Evolutionary conservation across 225 moss, liverwort and hornwort species (phyloP).

Genomic region (Antitrichia curtipendula): DNA sequence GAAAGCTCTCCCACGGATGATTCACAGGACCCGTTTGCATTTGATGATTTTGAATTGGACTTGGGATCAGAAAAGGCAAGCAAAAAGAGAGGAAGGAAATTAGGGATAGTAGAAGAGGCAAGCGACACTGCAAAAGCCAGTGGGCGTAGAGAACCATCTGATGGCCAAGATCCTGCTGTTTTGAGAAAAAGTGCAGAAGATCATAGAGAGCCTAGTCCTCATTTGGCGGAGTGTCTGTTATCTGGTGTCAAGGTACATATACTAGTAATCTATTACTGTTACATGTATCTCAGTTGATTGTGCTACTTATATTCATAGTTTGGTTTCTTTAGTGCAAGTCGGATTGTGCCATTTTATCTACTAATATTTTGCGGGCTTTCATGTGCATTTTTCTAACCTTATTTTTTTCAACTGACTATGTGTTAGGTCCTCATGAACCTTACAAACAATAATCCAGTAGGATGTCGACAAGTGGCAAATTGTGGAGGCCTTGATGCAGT

Average conservation of each 20-base stretch:
- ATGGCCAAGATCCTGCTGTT: conserved; percentile 13
- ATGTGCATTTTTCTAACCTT: background rate
- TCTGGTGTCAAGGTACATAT: conserved; percentile 85
- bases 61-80: conserved; percentile 18
- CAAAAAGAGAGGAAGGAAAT: conserved; percentile 54
- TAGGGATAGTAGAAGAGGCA: conserved; percentile 35
- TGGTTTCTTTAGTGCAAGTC: background rate
- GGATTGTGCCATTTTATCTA: background rate
- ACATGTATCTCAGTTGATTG: background rate
- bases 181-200: conserved; percentile 9
- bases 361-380: background rate
- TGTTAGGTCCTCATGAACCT: conserved; percentile 95
- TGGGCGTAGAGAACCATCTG: conserved; percentile 20
- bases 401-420: background rate
- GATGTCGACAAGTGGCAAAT: conserved; percentile 89
- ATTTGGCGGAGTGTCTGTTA: conserved; percentile 71
- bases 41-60: conserved; percentile 66
- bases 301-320: background rate
- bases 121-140: conserved; percentile 27
- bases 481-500: conserved; percentile 75
- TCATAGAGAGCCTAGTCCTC: conserved; percentile 40
- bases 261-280: background rate
- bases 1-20: conserved; percentile 39
- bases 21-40: conserved; percentile 80
- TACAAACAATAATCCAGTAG: conserved; percentile 90